These are phyloP conservation scores for Septoria linicola DNA, from an alignment of 2,329 filamentous ascomycete genomes.

Conservation along the genomic window DNA sequence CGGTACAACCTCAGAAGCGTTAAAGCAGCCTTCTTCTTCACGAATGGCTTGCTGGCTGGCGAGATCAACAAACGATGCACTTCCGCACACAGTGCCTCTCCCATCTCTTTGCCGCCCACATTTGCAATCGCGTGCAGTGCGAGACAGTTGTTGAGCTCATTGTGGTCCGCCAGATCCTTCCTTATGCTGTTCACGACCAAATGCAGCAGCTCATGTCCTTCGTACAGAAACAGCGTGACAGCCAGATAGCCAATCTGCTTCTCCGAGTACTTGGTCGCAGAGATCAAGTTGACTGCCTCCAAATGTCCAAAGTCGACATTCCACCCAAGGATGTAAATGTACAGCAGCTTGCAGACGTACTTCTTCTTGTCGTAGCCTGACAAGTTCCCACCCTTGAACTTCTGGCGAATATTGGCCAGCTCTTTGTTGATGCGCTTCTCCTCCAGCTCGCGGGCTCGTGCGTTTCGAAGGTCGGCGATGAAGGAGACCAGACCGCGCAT, in stretches of 20 bases:
- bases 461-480: slow-evolving; percentile 94
- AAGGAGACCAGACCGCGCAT: slow-evolving; percentile 83
- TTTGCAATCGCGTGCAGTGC: slow-evolving; percentile 97
- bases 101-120: slow-evolving; percentile 94
- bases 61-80: slow-evolving; percentile 93
- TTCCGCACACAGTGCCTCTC: slow-evolving; percentile 85
- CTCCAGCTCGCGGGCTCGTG: slow-evolving; percentile 88
- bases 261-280: slow-evolving; percentile 94
- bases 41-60: slow-evolving; percentile 91
- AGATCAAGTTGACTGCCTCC: slow-evolving; percentile 96
- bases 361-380: slow-evolving; percentile 99
- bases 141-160: slow-evolving; percentile 96
- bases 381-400: slow-evolving; percentile 84
- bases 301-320: slow-evolving; percentile 98
- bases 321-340: slow-evolving; percentile 98
- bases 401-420: slow-evolving; percentile 95
- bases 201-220: slow-evolving; percentile 93
- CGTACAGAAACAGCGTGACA: slow-evolving; percentile 94
- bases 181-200: slow-evolving; percentile 97
- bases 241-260: slow-evolving; percentile 99
- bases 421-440: slow-evolving; percentile 99
- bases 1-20: slow-evolving; percentile 91
- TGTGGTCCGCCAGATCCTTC: slow-evolving; percentile 90
- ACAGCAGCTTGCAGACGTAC: slow-evolving; percentile 99
- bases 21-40: slow-evolving; percentile 97